Evolutionary conservation across 1,284 basidiomycete species (phyloP), one percentile per base, ranked within the genome.

Genomic region (Cryptococcus sp.): DNA sequence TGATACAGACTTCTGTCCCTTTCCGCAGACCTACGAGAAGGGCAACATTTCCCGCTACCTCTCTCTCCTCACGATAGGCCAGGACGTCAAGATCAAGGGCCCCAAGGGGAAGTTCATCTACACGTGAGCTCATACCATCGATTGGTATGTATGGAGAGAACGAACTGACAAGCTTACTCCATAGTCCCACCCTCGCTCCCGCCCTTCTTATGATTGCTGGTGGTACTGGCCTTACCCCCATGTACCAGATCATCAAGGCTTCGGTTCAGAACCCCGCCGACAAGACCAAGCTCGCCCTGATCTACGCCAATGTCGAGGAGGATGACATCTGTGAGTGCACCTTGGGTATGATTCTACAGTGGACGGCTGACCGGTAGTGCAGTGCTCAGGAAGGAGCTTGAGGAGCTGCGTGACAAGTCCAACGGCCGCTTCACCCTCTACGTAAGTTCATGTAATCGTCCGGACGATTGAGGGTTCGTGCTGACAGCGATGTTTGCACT

Each of bases 181-280:
- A 44, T 67, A 73, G 78, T 55, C 82, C 84, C n/a, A 80, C 80
- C 49, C 80, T 92, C 40, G 82, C 87, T 21, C 81, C 81, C 62
- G 84, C 88, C 67, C 80, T 98, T 58, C 89, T 92, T 69, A 95
- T 98, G 93, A 94, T 98, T 67, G 94, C 95, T 20, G 95, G 95
- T 49, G 83, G 83, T 37, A 83, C 95, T 4, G 95, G 95, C 62
- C 95, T 98, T 75, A 97, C 96, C 0, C 95, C 95, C 66, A 95
- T 96, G 92, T 86, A 94, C 67, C 96, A 98, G 78, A 91, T 98
- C 80, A 88, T 98, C 78, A 73, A 73, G 61, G 89, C 92, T 24
- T 85, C 86, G 11, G 83, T 95, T 71, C 88, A 90, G 78, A 90
- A 95, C 80, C 85, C 89, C 7, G 73, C 78, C 47, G 95, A 98